Conservation (phyloP, 805 yeast genomes). For the Zygoascus bituminiphila region DNA sequence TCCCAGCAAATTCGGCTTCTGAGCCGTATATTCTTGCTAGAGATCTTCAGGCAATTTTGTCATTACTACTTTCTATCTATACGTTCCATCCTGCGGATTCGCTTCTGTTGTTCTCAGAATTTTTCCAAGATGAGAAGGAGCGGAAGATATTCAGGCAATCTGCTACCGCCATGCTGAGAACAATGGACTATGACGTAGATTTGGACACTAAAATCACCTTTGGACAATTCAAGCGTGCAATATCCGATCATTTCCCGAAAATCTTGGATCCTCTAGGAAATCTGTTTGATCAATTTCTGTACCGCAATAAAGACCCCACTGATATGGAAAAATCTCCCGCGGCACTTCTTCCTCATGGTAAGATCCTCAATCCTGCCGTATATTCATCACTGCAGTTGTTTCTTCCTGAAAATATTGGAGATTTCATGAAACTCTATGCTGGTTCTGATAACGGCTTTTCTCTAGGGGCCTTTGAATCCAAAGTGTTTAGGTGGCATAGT, state of each 20-base stretch:
- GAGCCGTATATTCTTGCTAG: constrained; percentile 33
- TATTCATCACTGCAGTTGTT: constrained; percentile 7
- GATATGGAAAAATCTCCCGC: neutral
- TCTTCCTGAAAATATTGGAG: constrained; percentile 24
- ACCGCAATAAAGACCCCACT: constrained; percentile 13
- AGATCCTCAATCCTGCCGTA: constrained; percentile 30
- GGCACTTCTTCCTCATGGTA: constrained; percentile 22
- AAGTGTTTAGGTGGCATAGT: constrained; percentile 82
- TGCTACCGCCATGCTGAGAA: constrained; percentile 41
- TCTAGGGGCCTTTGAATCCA: constrained; percentile 76
- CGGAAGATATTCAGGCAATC: constrained; percentile 38
- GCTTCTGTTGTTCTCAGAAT: constrained; percentile 20
- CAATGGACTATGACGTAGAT: constrained; percentile 35
- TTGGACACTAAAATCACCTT: constrained; percentile 8
- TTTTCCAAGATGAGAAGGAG: constrained; percentile 19
- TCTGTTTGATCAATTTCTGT: constrained; percentile 39
- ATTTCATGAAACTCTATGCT: constrained; percentile 50
- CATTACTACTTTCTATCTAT: constrained; percentile 41
- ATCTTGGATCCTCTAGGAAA: constrained; percentile 38
- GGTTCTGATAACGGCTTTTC: constrained; percentile 81
- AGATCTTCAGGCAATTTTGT: constrained; percentile 37
- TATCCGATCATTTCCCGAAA: constrained; percentile 28
- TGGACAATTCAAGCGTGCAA: constrained; percentile 16
- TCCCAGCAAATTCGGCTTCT: constrained; percentile 17
- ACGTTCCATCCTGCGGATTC: constrained; percentile 34